Evolutionary conservation across 1,284 basidiomycete genomes (phyloP), one percentile per base, ranked within the genome.

Genomic region (Trametes pubescens): DNA sequence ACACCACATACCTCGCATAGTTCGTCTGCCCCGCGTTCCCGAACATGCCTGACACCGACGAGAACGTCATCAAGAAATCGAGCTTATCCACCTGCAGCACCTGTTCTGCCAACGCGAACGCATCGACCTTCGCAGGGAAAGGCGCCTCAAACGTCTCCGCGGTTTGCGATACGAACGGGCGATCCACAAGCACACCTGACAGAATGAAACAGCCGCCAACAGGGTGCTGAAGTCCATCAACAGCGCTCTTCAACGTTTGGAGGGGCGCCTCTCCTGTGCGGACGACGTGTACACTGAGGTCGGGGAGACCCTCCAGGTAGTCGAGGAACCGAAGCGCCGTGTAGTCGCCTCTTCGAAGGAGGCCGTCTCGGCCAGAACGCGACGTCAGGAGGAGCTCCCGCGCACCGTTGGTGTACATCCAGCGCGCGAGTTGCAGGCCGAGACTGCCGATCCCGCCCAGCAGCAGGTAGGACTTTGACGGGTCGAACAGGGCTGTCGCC

Each of bases 401-500:
- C 14, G 79, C 81, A 26, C 81, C 81, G 32, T 76, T 69, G 80
- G 78, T 60, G 65, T 79, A 80, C 78, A 82, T 77, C 72, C 73
- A 80, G 22, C 77, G 47, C 3, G 80, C 76, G 34, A 78, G 68
- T 29, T 74, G 72, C 16, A 74, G 61, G 1, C 80, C 80, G 4
- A 73, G 51, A 51, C 64, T 69, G 8, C 71, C 67, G 18, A 72
- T 64, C 2, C 72, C 72, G 7, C 71, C 72, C 10, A 73, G 32
- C 13, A 73, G 55, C 4, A 73, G 46, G 56, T 73, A 73, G 10
- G 67, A 46, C 49, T 69, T 68, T 24, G 61, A 22, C 1, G 65
- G 38, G 29, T 63, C 51, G 57, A 66, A 64, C 6, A 65, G 9
- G 8, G 34, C 48, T 10, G 43, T 22, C 6, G 57, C 21, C 1